These are phyloP conservation scores for Arabidopsis lyrata DNA, from an alignment of 441 rosid species.

Conservation along the genomic window DNA sequence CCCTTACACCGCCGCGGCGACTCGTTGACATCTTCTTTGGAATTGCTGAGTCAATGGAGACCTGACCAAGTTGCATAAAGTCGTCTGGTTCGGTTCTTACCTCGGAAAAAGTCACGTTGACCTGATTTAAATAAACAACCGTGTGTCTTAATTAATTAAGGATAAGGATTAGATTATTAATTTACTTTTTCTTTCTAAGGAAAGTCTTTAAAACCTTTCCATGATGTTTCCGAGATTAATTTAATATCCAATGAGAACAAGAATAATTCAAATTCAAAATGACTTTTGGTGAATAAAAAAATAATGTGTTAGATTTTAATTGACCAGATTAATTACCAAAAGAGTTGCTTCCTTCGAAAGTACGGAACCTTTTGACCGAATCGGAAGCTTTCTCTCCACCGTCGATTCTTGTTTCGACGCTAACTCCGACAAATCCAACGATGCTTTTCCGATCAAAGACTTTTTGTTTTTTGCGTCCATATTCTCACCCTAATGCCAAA, in stretches of 20 bases:
- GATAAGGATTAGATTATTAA: constrained; percentile 20
- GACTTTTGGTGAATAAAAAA: neutral
- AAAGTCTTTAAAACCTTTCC: constrained; percentile 11
- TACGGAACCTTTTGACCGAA: constrained; percentile 39
- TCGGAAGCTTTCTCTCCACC: constrained; percentile 43
- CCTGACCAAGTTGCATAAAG: constrained; percentile 25
- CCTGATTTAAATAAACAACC: constrained; percentile 39
- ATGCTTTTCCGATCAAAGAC: constrained; percentile 36
- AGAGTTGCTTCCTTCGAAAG: constrained; percentile 42
- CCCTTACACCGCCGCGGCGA: neutral
- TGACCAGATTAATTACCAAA: constrained; percentile 36
- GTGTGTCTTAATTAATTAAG: constrained; percentile 36
- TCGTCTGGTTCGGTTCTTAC: constrained; percentile 42
- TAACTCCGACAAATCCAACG: constrained; percentile 42
- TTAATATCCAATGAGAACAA: constrained; percentile 19
- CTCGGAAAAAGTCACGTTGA: constrained; percentile 38
- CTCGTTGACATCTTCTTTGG: constrained; percentile 18
- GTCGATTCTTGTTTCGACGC: constrained; percentile 34
- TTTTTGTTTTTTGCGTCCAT: constrained; percentile 32
- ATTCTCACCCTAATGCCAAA: constrained; percentile 34
- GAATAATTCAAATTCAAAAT: constrained; percentile 15
- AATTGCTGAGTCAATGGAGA: constrained; percentile 29
- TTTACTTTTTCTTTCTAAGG: neutral
- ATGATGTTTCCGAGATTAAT: constrained; percentile 24
- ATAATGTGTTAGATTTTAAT: neutral